Conservation (phyloP, 1,139 yeast genomes). For the Lodderomyces margitis region DNA sequence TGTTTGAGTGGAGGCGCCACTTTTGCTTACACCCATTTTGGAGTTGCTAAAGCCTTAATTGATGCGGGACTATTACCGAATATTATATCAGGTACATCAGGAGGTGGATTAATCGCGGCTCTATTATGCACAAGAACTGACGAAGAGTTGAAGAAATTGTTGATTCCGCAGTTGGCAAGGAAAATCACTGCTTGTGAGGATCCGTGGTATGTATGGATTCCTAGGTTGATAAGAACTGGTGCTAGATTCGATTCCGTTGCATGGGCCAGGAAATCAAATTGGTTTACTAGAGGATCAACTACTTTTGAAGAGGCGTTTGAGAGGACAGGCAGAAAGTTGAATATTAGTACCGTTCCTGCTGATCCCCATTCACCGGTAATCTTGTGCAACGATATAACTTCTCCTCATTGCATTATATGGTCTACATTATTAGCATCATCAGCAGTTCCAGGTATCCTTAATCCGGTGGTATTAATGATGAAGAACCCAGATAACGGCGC, state of each 20-base stretch:
- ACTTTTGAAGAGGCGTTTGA: constrained; percentile 71
- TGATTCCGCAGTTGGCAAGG: constrained; percentile 62
- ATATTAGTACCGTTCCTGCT: constrained; percentile 77
- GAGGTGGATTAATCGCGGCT: constrained; percentile 82
- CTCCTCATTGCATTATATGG: constrained; percentile 85
- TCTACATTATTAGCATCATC: constrained; percentile 73
- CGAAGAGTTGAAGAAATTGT: constrained; percentile 55
- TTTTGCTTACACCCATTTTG: constrained; percentile 76
- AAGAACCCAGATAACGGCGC: constrained; percentile 44
- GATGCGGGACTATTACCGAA: constrained; percentile 67
- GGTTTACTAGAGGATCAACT: constrained; percentile 71
- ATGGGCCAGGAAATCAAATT: constrained; percentile 69
- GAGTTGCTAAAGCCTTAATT: constrained; percentile 67
- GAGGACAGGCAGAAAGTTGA: constrained; percentile 67
- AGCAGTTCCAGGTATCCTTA: constrained; percentile 82
- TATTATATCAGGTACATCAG: constrained; percentile 76
- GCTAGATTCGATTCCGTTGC: constrained; percentile 73
- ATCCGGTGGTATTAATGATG: constrained; percentile 80
- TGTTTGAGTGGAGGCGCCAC: constrained; percentile 81
- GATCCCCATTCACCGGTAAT: constrained; percentile 83
- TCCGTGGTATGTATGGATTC: constrained; percentile 57
- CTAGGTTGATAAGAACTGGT: constrained; percentile 71
- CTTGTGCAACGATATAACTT: constrained; percentile 70
- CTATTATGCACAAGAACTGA: constrained; percentile 68
- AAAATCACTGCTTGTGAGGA: constrained; percentile 74